Base-by-base conservation (phyloP, 1,284 basidiomycete species). In the Boletus mariae region DNA sequence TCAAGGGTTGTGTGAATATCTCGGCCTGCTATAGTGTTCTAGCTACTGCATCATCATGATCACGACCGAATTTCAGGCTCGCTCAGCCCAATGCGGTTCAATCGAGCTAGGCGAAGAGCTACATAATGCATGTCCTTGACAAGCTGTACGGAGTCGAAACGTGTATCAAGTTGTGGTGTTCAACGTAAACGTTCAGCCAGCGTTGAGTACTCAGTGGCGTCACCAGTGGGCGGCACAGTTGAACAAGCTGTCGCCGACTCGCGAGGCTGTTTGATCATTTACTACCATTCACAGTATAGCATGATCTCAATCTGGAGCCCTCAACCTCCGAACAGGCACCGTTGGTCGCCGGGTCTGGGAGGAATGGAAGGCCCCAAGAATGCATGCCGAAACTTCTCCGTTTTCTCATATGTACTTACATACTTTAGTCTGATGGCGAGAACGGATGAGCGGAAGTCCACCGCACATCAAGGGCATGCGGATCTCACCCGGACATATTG, bases 351-450 rank as follows among this genome's bases (percentile, higher is more conserved):
- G 40, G 26, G 32, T 43, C 26, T 4, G 10, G 26, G n/a, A 49
- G 17, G n/a, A 64, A 63, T 62, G 58, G 58, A 64, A 63, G 43
- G 17, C 31, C 29, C 37, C 13, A 40, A n/a, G 23, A 40, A 17
- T 51, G 37, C 43, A 51, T 12, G 6, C 35, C 13, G 34, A 20
- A 20, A 13, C n/a, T 34, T 34, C 32, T 32, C 40, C 38, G 31
- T 43, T 54, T 10, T 26, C 25, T 25, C 10, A 28, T 9, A 28
- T 6, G 7, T 40, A 29, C 20, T 20, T 20, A 20, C 20, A 20
- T 20, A 20, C 37, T 28, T 20, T 5, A 29, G 23, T 29, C 23
- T 32, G 31, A 31, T 45, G 31, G 12, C 17, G 28, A 28, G 47
- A 34, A 56, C 43, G 41, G 23, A 34, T 20, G 29, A 10, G 17